phyloP scores from a whole-genome alignment of 2,329 filamentous ascomycete species.

The Cladosporium colombiae region DNA sequence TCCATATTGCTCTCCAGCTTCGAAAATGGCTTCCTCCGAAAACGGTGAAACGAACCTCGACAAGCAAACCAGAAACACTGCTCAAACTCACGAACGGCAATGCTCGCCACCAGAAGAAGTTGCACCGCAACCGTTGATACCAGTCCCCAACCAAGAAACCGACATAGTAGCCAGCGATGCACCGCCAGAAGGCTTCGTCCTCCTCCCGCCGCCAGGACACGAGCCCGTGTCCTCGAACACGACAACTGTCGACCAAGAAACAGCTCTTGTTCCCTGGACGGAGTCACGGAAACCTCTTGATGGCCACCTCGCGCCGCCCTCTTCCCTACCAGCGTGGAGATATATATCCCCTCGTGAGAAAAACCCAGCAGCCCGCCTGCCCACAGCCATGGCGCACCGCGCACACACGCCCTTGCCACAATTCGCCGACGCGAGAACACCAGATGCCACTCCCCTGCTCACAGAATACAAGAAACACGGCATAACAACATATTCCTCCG shows the following conservation, averaged over 20 bases:
- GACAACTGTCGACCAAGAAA: not conserved
- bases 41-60: not conserved
- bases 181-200: not conserved
- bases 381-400: slow-evolving; percentile 11
- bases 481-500: slow-evolving; percentile 3
- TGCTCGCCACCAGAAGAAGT: not conserved
- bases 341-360: slow-evolving; percentile 5
- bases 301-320: not conserved
- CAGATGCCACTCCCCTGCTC: not conserved
- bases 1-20: not conserved
- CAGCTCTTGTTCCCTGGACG: not conserved
- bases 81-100: not conserved
- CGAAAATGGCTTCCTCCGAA: not conserved
- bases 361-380: not conserved
- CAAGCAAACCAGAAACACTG: not conserved
- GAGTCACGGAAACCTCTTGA: not conserved
- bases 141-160: not conserved
- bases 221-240: not conserved
- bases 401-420: not conserved
- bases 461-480: not conserved
- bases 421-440: not conserved
- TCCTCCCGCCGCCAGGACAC: not conserved
- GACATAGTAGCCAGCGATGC: not conserved
- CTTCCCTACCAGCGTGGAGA: slow-evolving; percentile 1
- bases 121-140: not conserved